A percentile compares a stretch with the other conserved stretches of the same genome.
Evolutionary conservation across 2,329 filamentous ascomycete genomes (phyloP).

Genomic region (Fusarium anthophilum): DNA sequence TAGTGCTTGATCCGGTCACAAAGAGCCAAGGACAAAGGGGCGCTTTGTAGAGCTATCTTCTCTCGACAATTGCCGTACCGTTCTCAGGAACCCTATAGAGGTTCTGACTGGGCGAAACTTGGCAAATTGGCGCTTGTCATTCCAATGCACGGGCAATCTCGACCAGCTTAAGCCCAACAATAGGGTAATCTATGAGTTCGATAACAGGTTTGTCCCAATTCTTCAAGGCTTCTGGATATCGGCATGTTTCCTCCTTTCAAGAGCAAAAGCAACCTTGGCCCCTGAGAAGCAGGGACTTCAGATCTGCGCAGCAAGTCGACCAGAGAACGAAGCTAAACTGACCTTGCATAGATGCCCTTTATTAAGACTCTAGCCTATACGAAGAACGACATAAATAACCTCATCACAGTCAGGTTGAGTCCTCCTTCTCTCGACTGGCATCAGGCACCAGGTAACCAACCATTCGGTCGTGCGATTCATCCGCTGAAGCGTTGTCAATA

Average conservation of each 20-base stretch:
- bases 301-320: too few species aligned
- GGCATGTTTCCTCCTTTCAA: neutral
- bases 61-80: neutral
- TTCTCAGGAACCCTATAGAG: neutral
- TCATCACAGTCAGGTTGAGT: neutral
- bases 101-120: neutral
- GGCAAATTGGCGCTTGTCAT: neutral
- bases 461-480: neutral
- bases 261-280: too few species aligned
- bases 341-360: too few species aligned
- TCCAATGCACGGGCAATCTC: neutral
- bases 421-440: neutral
- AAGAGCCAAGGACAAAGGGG: too few species aligned
- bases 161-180: neutral
- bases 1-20: rapidly evolving
- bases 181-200: neutral
- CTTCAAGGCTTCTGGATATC: neutral
- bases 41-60: neutral
- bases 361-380: too few species aligned
- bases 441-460: neutral
- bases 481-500: neutral
- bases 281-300: too few species aligned
- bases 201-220: rapidly evolving
- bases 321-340: too few species aligned
- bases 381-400: too few species aligned